Conservation (phyloP, 768 basidiomycete genomes). For the Suillus alpinus region DNA sequence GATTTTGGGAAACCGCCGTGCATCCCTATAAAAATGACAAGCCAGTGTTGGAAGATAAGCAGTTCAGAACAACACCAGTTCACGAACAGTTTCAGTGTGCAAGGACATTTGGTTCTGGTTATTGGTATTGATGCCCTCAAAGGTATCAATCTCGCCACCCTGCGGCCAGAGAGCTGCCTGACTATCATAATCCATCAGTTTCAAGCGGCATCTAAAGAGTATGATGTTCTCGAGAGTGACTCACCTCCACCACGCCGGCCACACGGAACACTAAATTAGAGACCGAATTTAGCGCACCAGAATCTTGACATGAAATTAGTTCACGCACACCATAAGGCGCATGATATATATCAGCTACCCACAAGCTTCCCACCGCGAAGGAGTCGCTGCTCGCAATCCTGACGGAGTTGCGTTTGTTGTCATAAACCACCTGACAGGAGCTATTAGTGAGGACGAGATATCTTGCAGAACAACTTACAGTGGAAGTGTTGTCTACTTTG, state of each 20-base stretch:
- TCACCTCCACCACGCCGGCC: constrained; percentile 60
- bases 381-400: constrained; percentile 58
- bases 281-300: constrained; percentile 6
- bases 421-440: constrained; percentile 28
- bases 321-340: constrained; percentile 58
- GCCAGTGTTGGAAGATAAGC: background rate
- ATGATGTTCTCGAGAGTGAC: background rate
- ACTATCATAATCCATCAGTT: constrained; percentile 19
- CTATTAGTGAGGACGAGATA: constrained; percentile 1
- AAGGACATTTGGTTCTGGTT: constrained; percentile 69
- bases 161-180: constrained; percentile 59
- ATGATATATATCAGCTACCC: constrained; percentile 64
- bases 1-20: constrained; percentile 44
- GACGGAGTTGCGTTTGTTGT: constrained; percentile 64
- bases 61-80: background rate
- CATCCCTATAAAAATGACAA: constrained; percentile 40
- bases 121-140: constrained; percentile 76
- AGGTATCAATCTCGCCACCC: constrained; percentile 75
- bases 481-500: constrained; percentile 68
- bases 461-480: constrained; percentile 28
- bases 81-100: constrained; percentile 56
- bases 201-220: background rate
- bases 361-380: constrained; percentile 58
- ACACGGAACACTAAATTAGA: constrained; percentile 57
- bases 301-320: background rate